phyloP scores from a whole-genome alignment of 768 basidiomycete species.

The Boletus vinaceobasis region DNA sequence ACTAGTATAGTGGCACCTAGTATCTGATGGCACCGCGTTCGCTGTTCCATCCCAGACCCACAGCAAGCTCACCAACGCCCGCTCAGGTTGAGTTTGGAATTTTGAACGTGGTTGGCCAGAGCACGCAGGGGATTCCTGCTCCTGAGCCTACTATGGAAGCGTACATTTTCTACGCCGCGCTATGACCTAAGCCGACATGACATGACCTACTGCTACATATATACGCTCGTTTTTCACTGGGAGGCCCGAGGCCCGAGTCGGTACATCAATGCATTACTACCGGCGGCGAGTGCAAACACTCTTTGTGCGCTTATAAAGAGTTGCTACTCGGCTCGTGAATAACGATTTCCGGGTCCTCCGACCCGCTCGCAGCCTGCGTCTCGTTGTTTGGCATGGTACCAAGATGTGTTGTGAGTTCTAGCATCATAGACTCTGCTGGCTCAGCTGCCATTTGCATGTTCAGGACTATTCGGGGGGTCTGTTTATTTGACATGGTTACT shows the following conservation, averaged over 20 bases:
- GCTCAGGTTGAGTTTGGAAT: slow-evolving; percentile 3
- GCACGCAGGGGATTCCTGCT: no score
- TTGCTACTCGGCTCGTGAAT: background rate
- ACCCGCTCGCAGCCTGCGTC: background rate
- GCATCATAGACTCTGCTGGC: background rate
- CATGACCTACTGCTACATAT: no score
- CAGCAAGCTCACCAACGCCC: slow-evolving; percentile 1
- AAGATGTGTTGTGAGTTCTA: slow-evolving; percentile 12
- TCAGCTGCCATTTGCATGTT: slow-evolving; percentile 16
- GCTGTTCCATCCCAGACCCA: background rate
- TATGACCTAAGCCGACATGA: no score
- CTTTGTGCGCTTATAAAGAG: background rate
- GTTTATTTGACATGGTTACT: background rate
- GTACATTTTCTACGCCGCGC: no score
- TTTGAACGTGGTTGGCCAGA: background rate
- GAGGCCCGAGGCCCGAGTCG: no score
- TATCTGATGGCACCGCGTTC: background rate
- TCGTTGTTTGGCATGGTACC: background rate
- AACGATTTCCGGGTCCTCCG: background rate
- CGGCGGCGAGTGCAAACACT: no score
- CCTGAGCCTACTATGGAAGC: no score
- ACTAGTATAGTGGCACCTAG: background rate
- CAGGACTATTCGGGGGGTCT: slow-evolving; percentile 22
- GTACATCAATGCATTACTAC: no score
- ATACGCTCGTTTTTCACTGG: no score